Evolutionary conservation across 495 filamentous ascomycete genomes (phyloP).

Genomic region (Penicillium desertorum): DNA sequence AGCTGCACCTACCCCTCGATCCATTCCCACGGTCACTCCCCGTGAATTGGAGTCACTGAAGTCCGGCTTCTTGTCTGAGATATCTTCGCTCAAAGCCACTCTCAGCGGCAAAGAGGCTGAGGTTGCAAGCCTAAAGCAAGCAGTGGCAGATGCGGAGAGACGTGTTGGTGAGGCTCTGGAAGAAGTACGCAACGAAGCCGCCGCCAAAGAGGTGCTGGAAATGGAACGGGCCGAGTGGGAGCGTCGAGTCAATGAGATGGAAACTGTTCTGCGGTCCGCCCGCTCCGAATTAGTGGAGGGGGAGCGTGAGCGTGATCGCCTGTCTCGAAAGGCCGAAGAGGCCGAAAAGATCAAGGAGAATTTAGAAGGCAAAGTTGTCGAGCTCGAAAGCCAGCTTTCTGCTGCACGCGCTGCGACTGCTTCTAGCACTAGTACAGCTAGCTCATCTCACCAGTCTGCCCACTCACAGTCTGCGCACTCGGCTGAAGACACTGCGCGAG

Average conservation of each 20-base stretch:
- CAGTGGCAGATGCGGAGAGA: slow-evolving; percentile 84
- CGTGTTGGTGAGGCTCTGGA: slow-evolving; percentile 86
- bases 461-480: slow-evolving; percentile 22
- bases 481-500: slow-evolving; percentile 44
- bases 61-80: slow-evolving; percentile 82
- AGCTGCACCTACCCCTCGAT: slow-evolving; percentile 84
- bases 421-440: slow-evolving; percentile 16
- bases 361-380: slow-evolving; percentile 52
- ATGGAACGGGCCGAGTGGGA: slow-evolving; percentile 84
- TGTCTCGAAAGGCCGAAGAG: slow-evolving; percentile 69
- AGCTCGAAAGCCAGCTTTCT: slow-evolving; percentile 71
- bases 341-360: slow-evolving; percentile 68
- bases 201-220: slow-evolving; percentile 64
- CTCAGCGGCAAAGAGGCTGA: slow-evolving; percentile 91
- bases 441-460: slow-evolving; percentile 15
- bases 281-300: slow-evolving; percentile 76
- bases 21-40: slow-evolving; percentile 84
- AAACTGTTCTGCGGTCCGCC: slow-evolving; percentile 70
- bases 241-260: slow-evolving; percentile 79
- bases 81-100: slow-evolving; percentile 83
- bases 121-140: slow-evolving; percentile 75
- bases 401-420: slow-evolving; percentile 55
- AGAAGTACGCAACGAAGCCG: slow-evolving; percentile 70
- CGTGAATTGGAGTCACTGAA: slow-evolving; percentile 91
- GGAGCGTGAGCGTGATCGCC: slow-evolving; percentile 73